Conservation (phyloP, 2,329 filamentous ascomycete genomes). For the Endothia cerciana region DNA sequence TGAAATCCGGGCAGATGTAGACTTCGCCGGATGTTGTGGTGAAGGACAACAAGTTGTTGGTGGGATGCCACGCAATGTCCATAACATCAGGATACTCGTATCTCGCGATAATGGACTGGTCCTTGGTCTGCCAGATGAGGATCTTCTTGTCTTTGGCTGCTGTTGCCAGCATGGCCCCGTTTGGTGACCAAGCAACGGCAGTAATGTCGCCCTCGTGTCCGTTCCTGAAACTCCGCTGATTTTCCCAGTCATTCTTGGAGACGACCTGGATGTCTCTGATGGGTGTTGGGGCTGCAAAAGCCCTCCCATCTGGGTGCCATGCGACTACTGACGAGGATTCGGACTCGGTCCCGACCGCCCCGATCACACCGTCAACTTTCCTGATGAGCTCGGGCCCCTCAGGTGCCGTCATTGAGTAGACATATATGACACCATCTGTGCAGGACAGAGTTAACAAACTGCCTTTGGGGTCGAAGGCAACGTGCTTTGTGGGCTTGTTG, state of each 20-base stretch:
- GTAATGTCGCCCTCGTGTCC: slow-evolving; percentile 86
- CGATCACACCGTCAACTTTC: slow-evolving; percentile 82
- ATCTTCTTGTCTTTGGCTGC: slow-evolving; percentile 71
- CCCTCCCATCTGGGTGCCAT: slow-evolving; percentile 94
- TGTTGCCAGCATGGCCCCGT: slow-evolving; percentile 82
- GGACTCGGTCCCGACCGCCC: slow-evolving; percentile 73
- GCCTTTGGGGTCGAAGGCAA: slow-evolving; percentile 83
- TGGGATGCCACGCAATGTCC: slow-evolving; percentile 88
- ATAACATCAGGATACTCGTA: slow-evolving; percentile 84
- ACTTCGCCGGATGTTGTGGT: slow-evolving; percentile 92
- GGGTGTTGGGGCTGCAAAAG: slow-evolving; percentile 83
- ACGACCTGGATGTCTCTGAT: slow-evolving; percentile 84
- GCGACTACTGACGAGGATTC: slow-evolving; percentile 74
- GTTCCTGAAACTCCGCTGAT: slow-evolving; percentile 76
- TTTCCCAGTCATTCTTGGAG: slow-evolving; percentile 88
- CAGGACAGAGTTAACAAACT: slow-evolving; percentile 79
- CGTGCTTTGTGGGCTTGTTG: slow-evolving; percentile 83
- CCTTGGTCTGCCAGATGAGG: slow-evolving; percentile 86
- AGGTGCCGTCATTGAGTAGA: slow-evolving; percentile 76
- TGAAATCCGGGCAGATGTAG: slow-evolving; percentile 80
- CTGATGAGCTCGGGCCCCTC: slow-evolving; percentile 81
- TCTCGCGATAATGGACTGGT: slow-evolving; percentile 77
- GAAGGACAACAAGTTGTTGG: slow-evolving; percentile 85
- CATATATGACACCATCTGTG: slow-evolving; percentile 85
- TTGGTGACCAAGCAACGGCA: slow-evolving; percentile 89